phyloP scores from a whole-genome alignment of 345 rosid genomes.

The Dovyalis caffra region DNA sequence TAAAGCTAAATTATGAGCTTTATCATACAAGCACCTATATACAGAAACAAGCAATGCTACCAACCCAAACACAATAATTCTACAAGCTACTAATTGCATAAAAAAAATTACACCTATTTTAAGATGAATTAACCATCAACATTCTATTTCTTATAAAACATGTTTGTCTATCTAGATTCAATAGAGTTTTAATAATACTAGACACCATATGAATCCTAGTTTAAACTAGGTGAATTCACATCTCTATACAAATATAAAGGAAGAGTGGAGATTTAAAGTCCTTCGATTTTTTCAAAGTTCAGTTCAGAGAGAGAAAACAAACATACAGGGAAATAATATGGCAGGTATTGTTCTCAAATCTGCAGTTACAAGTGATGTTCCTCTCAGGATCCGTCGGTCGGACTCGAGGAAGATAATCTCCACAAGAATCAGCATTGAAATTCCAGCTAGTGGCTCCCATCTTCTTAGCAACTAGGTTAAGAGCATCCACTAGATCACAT shows the following conservation, averaged over 20 bases:
- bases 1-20: not conserved
- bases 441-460: constrained; percentile 49
- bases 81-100: not conserved
- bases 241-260: not conserved
- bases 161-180: not conserved
- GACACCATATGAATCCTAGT: not conserved
- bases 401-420: constrained; percentile 26
- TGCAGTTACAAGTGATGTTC: constrained; percentile 41
- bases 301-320: constrained; percentile 8
- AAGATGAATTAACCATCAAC: not conserved
- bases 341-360: constrained; percentile 24
- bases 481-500: constrained; percentile 40
- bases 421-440: constrained; percentile 44
- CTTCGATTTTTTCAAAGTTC: not conserved
- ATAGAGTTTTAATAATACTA: too few species aligned
- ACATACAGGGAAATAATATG: constrained; percentile 7
- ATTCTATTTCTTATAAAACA: not conserved
- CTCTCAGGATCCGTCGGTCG: constrained; percentile 35
- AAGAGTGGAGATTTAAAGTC: not conserved
- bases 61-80: not conserved
- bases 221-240: not conserved
- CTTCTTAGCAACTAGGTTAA: constrained; percentile 36
- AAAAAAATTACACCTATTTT: not conserved
- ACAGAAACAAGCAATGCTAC: not conserved
- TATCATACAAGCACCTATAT: not conserved